Conservation (phyloP, 306 rosid species). For the Albizia julibrissin region DNA sequence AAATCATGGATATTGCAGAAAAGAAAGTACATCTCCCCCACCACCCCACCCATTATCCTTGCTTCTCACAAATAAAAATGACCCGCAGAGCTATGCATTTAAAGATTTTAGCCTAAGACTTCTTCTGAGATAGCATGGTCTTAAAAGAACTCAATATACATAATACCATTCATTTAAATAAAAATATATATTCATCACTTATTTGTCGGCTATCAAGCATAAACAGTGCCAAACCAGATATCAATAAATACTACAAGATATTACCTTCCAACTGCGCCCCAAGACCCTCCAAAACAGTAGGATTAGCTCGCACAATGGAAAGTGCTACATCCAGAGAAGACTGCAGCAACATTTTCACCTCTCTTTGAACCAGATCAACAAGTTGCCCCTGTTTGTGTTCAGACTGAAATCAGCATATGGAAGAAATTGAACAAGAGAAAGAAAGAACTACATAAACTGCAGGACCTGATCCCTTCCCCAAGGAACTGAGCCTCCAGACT, state of each 20-base stretch:
- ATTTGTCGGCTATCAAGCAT: neutral
- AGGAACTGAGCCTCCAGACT: conserved; percentile 74
- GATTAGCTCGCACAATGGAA: conserved; percentile 84
- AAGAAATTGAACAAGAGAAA: conserved; percentile 18
- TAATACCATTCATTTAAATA: neutral
- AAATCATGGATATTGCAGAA: neutral
- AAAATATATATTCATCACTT: conserved; percentile 5
- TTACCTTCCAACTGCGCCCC: conserved; percentile 93
- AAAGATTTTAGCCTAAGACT: neutral
- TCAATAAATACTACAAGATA: neutral
- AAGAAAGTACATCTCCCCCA: neutral
- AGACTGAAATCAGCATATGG: conserved; percentile 45
- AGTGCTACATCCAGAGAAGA: conserved; percentile 86
- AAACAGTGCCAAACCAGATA: conserved; percentile 4
- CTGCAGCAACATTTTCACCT: conserved; percentile 84
- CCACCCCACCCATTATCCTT: neutral
- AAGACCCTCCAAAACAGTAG: conserved; percentile 89
- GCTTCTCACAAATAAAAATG: neutral
- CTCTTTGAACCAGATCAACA: conserved; percentile 91
- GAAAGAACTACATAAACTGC: conserved; percentile 26
- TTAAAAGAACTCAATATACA: neutral
- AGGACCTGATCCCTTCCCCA: conserved; percentile 99
- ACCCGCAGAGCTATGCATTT: conserved; percentile 18
- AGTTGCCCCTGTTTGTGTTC: conserved; percentile 76
- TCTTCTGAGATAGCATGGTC: neutral